Base-by-base conservation (phyloP, 768 basidiomycete genomes). In the Termitomyces sp. region DNA sequence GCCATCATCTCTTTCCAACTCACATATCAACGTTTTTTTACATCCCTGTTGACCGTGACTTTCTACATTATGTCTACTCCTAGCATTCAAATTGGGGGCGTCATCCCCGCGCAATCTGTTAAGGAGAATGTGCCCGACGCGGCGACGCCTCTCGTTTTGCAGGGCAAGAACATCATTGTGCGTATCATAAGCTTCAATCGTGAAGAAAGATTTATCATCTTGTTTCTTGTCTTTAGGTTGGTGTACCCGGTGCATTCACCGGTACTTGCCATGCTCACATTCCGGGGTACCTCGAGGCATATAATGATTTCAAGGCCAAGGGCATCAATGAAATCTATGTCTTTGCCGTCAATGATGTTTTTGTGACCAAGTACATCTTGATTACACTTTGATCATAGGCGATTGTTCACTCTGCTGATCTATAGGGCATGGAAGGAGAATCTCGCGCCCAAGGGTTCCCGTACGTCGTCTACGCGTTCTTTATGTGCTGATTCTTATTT, bases 211-310 rank as follows among this genome's bases (percentile, higher is more conserved):
- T 16, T 10, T 1, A 53, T 37, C 32, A 25, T 29, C 25, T 3
- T 21, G 11, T 14, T 38, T 19, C 47, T 35, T 8, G 50, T 41
- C 19, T 34, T 17, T 56, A 87, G 86, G 77, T 92, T 55, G 85
- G 86, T 12, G 86, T 91, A 31, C 89, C 91, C 0, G 89, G 87
- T 16, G 87, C 87, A 7, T 92, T 90, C 72, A 87, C 87, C 2
- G 85, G 84, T 0, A 77, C 87, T 5, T 93, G 90, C 71, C 82
- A 80, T 53, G 74, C 72, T 10, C 86, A 90, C 63, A 71, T 86
- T 23, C 84, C 82, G 0, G 73, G 77, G 10, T 94, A 87, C 74
- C 80, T 93, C 61, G 68, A 79, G 54, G 77, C 78, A 53, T 87
- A 82, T 69, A 79, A 85, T 14, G 75, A 85, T 66, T 90, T 90